Evolutionary conservation across 331 rosid genomes (phyloP).

Genomic region (Spiraea crenata): DNA sequence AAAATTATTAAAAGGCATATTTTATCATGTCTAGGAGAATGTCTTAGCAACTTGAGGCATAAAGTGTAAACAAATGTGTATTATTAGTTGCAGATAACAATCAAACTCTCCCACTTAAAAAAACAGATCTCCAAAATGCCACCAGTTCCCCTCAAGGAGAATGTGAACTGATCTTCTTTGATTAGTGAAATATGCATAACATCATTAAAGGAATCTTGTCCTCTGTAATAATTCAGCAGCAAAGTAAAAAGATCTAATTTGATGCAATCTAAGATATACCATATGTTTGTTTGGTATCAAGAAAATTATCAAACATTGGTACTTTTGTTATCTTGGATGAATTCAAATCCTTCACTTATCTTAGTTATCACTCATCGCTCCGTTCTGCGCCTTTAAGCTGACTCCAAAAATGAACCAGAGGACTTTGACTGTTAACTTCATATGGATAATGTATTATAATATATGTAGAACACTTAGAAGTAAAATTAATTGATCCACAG

Average conservation of each 20-base stretch:
- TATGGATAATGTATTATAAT: no score
- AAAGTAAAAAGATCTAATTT: conserved; percentile 12
- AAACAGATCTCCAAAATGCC: conserved; percentile 22
- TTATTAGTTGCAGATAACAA: conserved; percentile 25
- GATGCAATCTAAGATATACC: not conserved
- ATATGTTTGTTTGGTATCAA: not conserved
- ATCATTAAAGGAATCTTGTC: conserved; percentile 38
- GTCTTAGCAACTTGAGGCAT: conserved; percentile 30
- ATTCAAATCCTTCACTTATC: no score
- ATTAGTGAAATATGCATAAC: conserved; percentile 28
- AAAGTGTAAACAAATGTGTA: conserved; percentile 25
- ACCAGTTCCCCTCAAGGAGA: conserved; percentile 25
- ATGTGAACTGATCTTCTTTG: conserved; percentile 19
- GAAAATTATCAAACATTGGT: not conserved
- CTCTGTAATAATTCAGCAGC: conserved; percentile 32
- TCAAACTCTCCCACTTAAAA: conserved; percentile 19
- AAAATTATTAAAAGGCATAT: not conserved
- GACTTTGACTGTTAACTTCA: no score
- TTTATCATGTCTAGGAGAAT: conserved; percentile 20
- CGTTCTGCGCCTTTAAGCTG: no score
- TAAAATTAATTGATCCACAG: no score
- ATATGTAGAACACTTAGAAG: no score
- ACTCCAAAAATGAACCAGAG: no score
- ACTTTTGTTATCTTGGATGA: no score
- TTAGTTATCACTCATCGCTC: no score